Conservation (phyloP, 257 asterid genomes). For the Solanum sejunctum region DNA sequence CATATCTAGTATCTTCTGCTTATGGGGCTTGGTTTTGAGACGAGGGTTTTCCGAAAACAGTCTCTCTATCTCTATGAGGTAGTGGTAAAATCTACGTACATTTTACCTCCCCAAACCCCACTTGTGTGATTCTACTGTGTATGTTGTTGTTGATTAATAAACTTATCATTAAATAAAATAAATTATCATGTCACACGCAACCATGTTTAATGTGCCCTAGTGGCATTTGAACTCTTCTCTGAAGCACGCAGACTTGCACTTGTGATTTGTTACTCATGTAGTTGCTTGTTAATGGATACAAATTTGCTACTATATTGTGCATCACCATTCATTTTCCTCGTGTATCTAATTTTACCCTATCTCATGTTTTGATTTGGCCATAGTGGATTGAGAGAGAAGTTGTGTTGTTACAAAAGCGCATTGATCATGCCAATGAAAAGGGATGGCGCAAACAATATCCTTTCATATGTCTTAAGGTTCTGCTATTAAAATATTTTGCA, state of each 20-base stretch:
- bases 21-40: too few relatives aligned
- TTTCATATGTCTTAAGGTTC: constrained; percentile 20
- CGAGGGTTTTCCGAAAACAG: too few relatives aligned
- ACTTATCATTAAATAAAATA: background rate
- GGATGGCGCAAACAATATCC: constrained; percentile 97
- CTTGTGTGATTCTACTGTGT: too few relatives aligned
- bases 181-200: background rate
- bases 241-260: background rate
- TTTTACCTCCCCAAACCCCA: too few relatives aligned
- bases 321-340: background rate
- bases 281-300: background rate
- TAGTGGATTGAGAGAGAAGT: constrained; percentile 77
- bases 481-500: background rate
- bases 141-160: background rate
- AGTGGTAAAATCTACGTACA: too few relatives aligned
- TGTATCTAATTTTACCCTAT: background rate
- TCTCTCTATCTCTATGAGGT: too few relatives aligned
- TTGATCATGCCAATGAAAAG: constrained; percentile 80
- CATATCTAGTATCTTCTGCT: too few relatives aligned
- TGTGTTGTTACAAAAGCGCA: constrained; percentile 34
- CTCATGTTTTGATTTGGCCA: constrained; percentile 15
- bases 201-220: background rate
- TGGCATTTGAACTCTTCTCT: background rate
- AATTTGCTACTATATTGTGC: background rate
- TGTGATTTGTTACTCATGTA: background rate